Evolutionary conservation across 352 stramenopile genomes (phyloP), one percentile per base, ranked within the genome.

Genomic region (Phytophthora constricta): DNA sequence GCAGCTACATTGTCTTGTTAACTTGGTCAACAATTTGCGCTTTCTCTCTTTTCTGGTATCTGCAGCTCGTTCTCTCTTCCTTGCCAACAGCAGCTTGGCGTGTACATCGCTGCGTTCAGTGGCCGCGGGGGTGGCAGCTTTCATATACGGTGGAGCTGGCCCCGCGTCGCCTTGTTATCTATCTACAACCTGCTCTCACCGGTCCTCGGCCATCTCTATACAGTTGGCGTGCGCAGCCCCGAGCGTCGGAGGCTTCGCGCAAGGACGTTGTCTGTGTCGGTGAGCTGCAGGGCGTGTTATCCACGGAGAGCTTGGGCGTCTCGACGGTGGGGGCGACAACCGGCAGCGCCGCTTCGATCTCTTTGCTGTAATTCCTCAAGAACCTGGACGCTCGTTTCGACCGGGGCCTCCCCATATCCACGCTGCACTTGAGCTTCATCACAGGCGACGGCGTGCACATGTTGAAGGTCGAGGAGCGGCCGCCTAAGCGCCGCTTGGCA

Each of bases 361-460:
- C 82, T 53, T 72, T 75, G 27, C 75, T 78, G 37, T 76, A 77
- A 22, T 62, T 80, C 41, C 70, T 74, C n/a, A 87, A 42, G 14
- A 77, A 68, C 14, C 72, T 67, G 3, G 81, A 76, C 20, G 80
- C 76, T 42, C 80, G 82, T 47, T 95, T 95, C 3, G 85, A 87
- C 31, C 78, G 65, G 26, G 87, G 87, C 2, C 76, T 77, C 2
- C 87, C 87, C 76, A 95, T 90, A 26, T 93, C 83, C 26, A 92
- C 85, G 7, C 76, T 92, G 65, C 71, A 90, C 37, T 90, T 89
- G 23, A 94, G 65, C 52, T 91, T 92, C 66, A 90, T 86, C 55
- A 92, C 83, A 0, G 87, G 87, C 26, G 87, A 95, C 55, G 87
- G 87, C 19, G 87, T 95, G 47, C 83, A 94, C 34, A 93, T 70